These are phyloP conservation scores for Penicillium subrubescens DNA, from an alignment of 495 filamentous ascomycete species.

Conservation along the genomic window DNA sequence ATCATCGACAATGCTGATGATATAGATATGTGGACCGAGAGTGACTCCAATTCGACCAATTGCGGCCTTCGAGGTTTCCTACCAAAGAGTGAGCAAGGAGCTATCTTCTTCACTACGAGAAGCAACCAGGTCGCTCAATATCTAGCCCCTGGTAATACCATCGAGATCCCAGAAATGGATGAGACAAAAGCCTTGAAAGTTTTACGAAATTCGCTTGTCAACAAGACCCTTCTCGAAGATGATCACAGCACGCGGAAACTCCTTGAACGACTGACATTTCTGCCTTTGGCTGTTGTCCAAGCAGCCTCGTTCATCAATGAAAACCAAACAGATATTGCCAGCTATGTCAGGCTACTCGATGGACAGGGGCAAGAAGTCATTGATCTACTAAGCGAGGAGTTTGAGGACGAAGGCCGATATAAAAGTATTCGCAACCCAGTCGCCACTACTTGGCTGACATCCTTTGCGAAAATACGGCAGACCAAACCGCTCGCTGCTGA, in stretches of 20 bases:
- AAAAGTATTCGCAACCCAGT: constrained; percentile 49
- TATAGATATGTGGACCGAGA: constrained; percentile 29
- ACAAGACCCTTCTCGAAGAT: constrained; percentile 26
- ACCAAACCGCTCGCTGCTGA: constrained; percentile 32
- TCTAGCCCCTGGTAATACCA: constrained; percentile 21
- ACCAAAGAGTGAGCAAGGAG: constrained; percentile 30
- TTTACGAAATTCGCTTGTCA: constrained; percentile 28
- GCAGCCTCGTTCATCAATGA: constrained; percentile 49
- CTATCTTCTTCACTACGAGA: constrained; percentile 43
- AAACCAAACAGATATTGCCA: constrained; percentile 35
- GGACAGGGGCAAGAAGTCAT: constrained; percentile 42
- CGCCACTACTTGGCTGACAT: constrained; percentile 57
- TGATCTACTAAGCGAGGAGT: constrained; percentile 52
- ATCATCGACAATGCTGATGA: constrained; percentile 49
- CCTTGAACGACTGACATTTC: constrained; percentile 29
- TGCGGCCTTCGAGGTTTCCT: constrained; percentile 23
- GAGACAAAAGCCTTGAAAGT: constrained; percentile 19
- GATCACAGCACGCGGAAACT: constrained; percentile 15
- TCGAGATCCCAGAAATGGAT: constrained; percentile 32
- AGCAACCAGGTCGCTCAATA: constrained; percentile 27
- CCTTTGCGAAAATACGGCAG: constrained; percentile 49
- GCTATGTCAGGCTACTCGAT: constrained; percentile 48
- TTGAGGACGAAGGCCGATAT: constrained; percentile 49
- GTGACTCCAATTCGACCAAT: no score
- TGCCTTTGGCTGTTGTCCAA: constrained; percentile 47